These are phyloP conservation scores for Quercus engelmannii DNA, from an alignment of 306 rosid genomes.

Conservation along the genomic window DNA sequence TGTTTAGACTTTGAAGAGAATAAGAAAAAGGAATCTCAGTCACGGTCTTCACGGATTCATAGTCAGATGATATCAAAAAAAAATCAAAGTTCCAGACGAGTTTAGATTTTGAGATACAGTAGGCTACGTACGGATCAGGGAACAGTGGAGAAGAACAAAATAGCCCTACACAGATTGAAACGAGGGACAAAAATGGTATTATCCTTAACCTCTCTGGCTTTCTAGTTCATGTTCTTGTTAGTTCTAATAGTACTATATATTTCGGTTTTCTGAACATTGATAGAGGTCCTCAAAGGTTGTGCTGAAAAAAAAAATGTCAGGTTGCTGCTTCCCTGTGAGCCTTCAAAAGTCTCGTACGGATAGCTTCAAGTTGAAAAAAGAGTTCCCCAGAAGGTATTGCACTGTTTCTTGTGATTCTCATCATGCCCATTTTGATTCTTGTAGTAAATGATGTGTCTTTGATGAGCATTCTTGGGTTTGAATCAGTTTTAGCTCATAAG, in stretches of 20 bases:
- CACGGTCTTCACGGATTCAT: neutral
- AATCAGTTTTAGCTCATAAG: neutral
- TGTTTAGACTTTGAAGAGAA: neutral
- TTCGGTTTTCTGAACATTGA: neutral
- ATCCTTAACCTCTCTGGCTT: neutral
- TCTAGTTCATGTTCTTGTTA: neutral
- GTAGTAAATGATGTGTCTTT: neutral
- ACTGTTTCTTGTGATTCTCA: slow-evolving; percentile 5
- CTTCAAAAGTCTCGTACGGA: slow-evolving; percentile 12
- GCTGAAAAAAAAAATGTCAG: slow-evolving; percentile 18
- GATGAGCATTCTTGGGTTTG: neutral
- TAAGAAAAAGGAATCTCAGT: neutral
- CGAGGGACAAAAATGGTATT: neutral
- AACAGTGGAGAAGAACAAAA: neutral
- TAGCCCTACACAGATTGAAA: neutral
- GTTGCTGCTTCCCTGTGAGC: slow-evolving; percentile 42
- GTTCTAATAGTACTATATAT: neutral
- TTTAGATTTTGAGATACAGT: neutral
- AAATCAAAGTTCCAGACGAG: neutral
- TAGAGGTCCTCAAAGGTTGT: neutral
- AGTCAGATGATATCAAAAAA: neutral
- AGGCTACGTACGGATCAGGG: neutral
- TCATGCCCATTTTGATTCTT: neutral
- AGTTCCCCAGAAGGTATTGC: slow-evolving; percentile 26
- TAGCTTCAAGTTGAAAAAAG: slow-evolving; percentile 11